Base-by-base conservation (phyloP, 805 yeast species). In the Pichia californica region DNA sequence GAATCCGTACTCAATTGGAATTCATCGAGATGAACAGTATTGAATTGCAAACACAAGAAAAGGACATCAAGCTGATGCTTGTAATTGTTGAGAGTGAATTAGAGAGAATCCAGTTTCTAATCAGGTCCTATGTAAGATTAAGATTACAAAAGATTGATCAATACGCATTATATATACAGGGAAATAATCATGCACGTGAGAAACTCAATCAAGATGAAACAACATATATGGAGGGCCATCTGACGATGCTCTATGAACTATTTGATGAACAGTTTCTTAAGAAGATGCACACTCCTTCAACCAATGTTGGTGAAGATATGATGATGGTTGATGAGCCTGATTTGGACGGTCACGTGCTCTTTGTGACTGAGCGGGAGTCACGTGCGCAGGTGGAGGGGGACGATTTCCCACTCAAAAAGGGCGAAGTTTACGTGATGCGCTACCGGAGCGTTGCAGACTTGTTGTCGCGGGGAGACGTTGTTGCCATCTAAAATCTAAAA, bases 71-170 rank as follows among this genome's bases (percentile, higher is more conserved):
- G 56, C 63, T 91, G 45, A 82, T 85, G 45, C 68, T 89, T 36
- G 77, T 93, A 67, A 76, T 94, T 20, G 81, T 91, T 52, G 99
- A 93, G 57, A 83, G 94, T 13, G 98, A 93, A 53, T 72, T 93
- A 20, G 98, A 93, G 54, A 68, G 99, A 44, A 76, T 88, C 26
- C 87, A 82, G 54, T 93, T 82, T 58, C 62, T 91, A 29, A 69
- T 89, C n/a, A 66, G 97, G 40, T 74, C 87, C 13, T 91, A 88
- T 59, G 67, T 89, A 28, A 72, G 99, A 48, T 75, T 91, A 7
- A 69, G 99, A 45, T 61, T 88, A 44, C 65, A 68, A 47, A 89
- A 85, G 62, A 76, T 93, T 38, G 96, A 88, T 64, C 73, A 71
- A 49, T 81, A 66, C 61, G 70, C 87, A 21, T 66, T 84, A 5